Evolutionary conservation across 495 filamentous ascomycete species (phyloP).

Genomic region (Thermothielavioides terrestris): DNA sequence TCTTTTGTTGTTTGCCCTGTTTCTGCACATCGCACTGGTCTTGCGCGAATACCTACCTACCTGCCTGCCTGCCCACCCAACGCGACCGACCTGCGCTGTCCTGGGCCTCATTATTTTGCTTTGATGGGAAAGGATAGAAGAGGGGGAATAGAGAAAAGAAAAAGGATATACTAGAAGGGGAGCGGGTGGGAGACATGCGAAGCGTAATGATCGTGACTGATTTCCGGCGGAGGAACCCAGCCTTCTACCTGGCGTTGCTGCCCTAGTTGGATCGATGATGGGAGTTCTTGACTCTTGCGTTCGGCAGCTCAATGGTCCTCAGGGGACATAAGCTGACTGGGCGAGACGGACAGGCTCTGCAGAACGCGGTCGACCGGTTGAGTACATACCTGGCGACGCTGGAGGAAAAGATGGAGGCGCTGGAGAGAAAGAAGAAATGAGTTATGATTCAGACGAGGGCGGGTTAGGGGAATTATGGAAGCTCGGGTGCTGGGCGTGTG

Average conservation of each 20-base stretch:
- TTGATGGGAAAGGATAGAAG: not conserved
- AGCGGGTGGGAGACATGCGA: slow-evolving; percentile 5
- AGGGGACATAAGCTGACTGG: slow-evolving; percentile 7
- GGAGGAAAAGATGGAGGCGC: slow-evolving; percentile 69
- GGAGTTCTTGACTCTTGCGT: not conserved
- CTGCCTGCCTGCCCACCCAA: not conserved
- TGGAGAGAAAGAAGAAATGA: slow-evolving; percentile 45
- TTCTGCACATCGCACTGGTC: not conserved
- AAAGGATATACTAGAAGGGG: not conserved
- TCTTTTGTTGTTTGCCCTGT: not conserved
- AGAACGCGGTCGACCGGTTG: slow-evolving; percentile 76
- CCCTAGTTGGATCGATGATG: not conserved
- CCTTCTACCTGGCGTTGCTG: not conserved
- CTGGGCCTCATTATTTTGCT: not conserved
- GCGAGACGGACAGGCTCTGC: slow-evolving; percentile 56
- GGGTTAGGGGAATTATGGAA: not conserved
- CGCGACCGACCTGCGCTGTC: not conserved
- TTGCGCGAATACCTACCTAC: slow-evolving; percentile 1
- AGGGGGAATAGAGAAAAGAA: not conserved
- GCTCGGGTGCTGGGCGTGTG: not conserved
- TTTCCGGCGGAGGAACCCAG: not conserved
- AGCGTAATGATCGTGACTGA: slow-evolving; percentile 14
- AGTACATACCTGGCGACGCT: slow-evolving; percentile 72
- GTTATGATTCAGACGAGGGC: slow-evolving; percentile 4
- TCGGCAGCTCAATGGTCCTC: not conserved